Base-by-base conservation (phyloP, 2,329 filamentous ascomycete species). In the Emmonsia crescens region DNA sequence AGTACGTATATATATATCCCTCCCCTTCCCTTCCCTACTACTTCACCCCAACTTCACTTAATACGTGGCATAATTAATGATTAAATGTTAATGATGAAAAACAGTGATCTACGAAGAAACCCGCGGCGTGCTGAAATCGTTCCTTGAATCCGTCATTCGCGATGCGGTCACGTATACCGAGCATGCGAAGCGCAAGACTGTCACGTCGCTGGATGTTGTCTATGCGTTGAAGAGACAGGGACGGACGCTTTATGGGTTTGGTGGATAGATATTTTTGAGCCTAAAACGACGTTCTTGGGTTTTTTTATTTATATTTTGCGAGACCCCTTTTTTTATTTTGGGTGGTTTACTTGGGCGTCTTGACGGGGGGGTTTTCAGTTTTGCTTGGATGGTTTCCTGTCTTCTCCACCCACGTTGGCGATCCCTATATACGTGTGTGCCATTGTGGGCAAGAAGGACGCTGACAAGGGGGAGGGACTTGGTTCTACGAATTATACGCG, bases 221-320 rank as follows among this genome's bases (percentile, higher is more conserved):
- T 84, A 84, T 74, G 82, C 82, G 64, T 80, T 85, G 71, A 84
- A 85, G 81, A 76, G 82, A 75, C 82, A 84, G 79, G 82, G 82
- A 74, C 82, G 82, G 82, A 89, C 89, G 75, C 87, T 92, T 67
- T 93, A 92, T 83, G 89, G 89, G 81, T 92, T 92, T 83, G 89
- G 89, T 83, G 89, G 89, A 84, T 92, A 89, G 85, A 72, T 40
- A 10, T 40, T 57, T 40, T 57, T n/a, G n/a, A n/a, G n/a, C n/a
- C n/a, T n/a, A n/a, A n/a, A n/a, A n/a, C n/a, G n/a, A n/a, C n/a
- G n/a, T 33, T 5, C n/a, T 21, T 38, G 12, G 5, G 5, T 33
- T 5, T 48, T 59, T 46, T 58, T 46, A 19, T 40, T 6, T 33
- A n/a, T 57, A 4, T 38, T 57, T 33, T 36, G n/a, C n/a, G n/a